Conservation (phyloP, 257 asterid genomes). For the Fraxinus pennsylvanica region DNA sequence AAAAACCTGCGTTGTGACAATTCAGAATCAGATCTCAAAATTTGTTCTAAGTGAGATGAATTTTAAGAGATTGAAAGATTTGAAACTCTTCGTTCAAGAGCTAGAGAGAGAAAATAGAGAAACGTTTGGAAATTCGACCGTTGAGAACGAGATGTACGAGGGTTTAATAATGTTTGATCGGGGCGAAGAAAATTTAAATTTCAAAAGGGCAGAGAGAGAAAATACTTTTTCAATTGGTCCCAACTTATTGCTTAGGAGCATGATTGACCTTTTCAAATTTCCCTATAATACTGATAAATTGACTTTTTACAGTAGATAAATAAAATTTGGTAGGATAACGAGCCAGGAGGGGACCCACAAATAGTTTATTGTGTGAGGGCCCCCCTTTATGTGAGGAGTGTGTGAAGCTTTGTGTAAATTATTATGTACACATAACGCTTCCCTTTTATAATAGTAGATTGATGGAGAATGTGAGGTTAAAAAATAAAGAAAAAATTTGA, state of each 20-base stretch:
- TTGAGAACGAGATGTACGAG: slow-evolving; percentile 27
- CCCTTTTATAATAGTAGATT: too few species aligned
- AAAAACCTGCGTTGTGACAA: slow-evolving; percentile 4
- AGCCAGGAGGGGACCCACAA: too few species aligned
- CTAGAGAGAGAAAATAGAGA: slow-evolving; percentile 10
- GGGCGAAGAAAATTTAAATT: slow-evolving; percentile 14
- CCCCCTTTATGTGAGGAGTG: too few species aligned
- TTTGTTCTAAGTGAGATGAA: neutral
- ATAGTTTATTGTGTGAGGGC: too few species aligned
- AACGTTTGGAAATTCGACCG: slow-evolving; percentile 42
- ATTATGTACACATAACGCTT: too few species aligned
- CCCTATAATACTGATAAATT: too few species aligned
- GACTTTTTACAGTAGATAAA: too few species aligned
- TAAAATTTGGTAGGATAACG: too few species aligned
- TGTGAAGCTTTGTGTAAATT: too few species aligned
- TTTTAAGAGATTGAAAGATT: slow-evolving; percentile 1
- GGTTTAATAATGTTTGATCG: slow-evolving; percentile 13
- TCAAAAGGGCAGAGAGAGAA: slow-evolving; percentile 24
- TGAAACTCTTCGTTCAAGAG: neutral
- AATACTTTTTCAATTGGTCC: neutral
- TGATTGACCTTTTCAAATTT: neutral
- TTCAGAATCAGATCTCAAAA: slow-evolving; percentile 16
- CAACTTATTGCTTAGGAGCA: neutral
- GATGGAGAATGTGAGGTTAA: too few species aligned
- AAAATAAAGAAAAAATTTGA: too few species aligned